These are phyloP conservation scores for Aureobasidium leucospermi DNA, from an alignment of 2,329 filamentous ascomycete genomes.

Conservation along the genomic window DNA sequence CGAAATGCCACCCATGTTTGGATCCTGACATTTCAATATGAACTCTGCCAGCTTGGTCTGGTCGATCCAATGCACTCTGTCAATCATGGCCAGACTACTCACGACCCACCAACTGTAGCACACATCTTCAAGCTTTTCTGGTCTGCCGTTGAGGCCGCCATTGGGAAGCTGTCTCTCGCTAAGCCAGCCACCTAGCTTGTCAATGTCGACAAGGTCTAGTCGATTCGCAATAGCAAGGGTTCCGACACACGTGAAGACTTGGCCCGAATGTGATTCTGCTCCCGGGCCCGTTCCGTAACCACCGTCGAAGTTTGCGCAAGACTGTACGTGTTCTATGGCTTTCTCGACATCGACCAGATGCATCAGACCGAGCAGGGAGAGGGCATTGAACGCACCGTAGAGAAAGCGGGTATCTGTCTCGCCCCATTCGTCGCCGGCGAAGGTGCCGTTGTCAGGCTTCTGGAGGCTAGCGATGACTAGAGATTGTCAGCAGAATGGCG, in stretches of 20 bases:
- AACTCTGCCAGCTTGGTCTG: conserved; percentile 68
- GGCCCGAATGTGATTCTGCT: conserved; percentile 88
- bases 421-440: conserved; percentile 92
- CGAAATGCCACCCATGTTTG: conserved; percentile 73
- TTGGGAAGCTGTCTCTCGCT: conserved; percentile 84
- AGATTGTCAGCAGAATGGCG: background rate
- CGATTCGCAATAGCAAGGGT: conserved; percentile 76
- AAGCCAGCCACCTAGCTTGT: conserved; percentile 80
- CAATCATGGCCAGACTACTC: conserved; percentile 85
- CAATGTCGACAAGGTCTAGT: conserved; percentile 69
- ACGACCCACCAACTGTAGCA: conserved; percentile 99
- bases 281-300: conserved; percentile 86
- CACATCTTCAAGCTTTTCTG: conserved; percentile 92
- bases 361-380: conserved; percentile 73
- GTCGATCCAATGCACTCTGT: conserved; percentile 87
- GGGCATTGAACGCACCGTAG: conserved; percentile 79
- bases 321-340: conserved; percentile 69
- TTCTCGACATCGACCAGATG: conserved; percentile 69
- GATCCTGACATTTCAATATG: conserved; percentile 83
- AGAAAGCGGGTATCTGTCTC: conserved; percentile 93
- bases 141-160: conserved; percentile 86
- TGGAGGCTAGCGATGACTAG: conserved; percentile 75
- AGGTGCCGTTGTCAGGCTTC: conserved; percentile 72
- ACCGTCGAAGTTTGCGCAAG: conserved; percentile 89
- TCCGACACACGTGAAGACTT: conserved; percentile 90